Conservation (phyloP, 1,139 yeast genomes). For the Saccharomycopsis hybrid region DNA sequence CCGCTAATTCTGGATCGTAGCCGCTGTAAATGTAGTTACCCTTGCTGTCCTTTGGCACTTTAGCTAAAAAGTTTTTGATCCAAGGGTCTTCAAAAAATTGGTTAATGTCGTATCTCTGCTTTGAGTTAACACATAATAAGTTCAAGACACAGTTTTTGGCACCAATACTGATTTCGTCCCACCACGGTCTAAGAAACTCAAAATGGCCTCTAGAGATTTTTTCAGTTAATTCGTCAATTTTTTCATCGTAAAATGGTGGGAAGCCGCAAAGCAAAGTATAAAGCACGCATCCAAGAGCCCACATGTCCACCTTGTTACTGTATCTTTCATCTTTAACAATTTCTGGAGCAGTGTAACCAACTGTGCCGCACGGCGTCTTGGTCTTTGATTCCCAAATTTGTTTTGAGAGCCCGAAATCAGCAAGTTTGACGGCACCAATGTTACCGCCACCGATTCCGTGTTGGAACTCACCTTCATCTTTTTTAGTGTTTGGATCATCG, state of each 20-base stretch:
- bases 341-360: constrained; percentile 92
- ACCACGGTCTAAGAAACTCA: constrained; percentile 90
- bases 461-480: constrained; percentile 79
- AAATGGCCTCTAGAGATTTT: constrained; percentile 82
- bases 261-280: constrained; percentile 90
- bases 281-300: constrained; percentile 93
- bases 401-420: constrained; percentile 91
- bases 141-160: constrained; percentile 77
- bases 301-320: constrained; percentile 87
- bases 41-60: constrained; percentile 16
- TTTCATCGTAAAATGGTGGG: constrained; percentile 94
- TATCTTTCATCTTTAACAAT: constrained; percentile 82
- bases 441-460: constrained; percentile 87
- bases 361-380: constrained; percentile 87
- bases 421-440: constrained; percentile 77
- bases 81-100: constrained; percentile 83
- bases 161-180: constrained; percentile 83
- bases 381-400: constrained; percentile 64
- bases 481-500: constrained; percentile 73
- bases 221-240: constrained; percentile 70
- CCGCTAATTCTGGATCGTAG: constrained; percentile 5
- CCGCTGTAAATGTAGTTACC: constrained; percentile 17
- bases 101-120: constrained; percentile 66
- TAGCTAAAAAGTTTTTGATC: constrained; percentile 30
- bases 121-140: constrained; percentile 78